Evolutionary conservation across 179 eudicot genomes (phyloP).

Genomic region (Silene coronaria): DNA sequence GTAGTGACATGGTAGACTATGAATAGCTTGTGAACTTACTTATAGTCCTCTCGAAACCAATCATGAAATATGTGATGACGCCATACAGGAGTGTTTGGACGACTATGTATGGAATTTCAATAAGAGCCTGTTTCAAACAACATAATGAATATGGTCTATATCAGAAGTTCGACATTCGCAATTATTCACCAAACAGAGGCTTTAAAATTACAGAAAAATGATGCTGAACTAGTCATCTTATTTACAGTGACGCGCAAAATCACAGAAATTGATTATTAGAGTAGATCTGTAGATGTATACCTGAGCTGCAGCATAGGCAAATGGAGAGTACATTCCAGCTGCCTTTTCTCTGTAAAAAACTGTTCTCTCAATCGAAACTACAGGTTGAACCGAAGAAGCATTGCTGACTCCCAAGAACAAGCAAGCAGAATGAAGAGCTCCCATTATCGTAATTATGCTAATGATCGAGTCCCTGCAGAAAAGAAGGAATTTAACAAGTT

Average conservation of each 20-base stretch:
- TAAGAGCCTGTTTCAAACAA: slow-evolving; percentile 53
- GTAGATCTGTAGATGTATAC: slow-evolving; percentile 31
- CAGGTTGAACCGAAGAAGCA: slow-evolving; percentile 83
- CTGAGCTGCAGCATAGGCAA: slow-evolving; percentile 87
- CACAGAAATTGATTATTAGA: slow-evolving; percentile 2
- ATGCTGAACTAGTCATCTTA: background rate
- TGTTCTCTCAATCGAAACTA: slow-evolving; percentile 75
- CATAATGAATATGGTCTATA: background rate
- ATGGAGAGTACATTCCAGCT: slow-evolving; percentile 89
- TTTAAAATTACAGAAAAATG: too few species aligned
- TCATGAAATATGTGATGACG: slow-evolving; percentile 76
- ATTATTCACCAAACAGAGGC: too few species aligned
- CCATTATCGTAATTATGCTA: slow-evolving; percentile 57
- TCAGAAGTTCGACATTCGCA: too few species aligned
- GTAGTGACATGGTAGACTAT: background rate
- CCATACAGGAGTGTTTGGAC: slow-evolving; percentile 63
- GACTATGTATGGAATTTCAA: slow-evolving; percentile 75
- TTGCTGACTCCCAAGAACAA: slow-evolving; percentile 85
- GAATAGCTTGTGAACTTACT: slow-evolving; percentile 33
- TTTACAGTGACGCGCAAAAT: background rate
- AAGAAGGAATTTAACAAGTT: background rate
- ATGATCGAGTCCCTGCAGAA: slow-evolving; percentile 53
- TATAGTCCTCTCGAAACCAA: slow-evolving; percentile 59
- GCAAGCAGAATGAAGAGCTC: slow-evolving; percentile 62
- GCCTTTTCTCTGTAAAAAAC: slow-evolving; percentile 92